phyloP scores from a whole-genome alignment of 2,329 filamentous ascomycete genomes.

The Fusarium irregulare region DNA sequence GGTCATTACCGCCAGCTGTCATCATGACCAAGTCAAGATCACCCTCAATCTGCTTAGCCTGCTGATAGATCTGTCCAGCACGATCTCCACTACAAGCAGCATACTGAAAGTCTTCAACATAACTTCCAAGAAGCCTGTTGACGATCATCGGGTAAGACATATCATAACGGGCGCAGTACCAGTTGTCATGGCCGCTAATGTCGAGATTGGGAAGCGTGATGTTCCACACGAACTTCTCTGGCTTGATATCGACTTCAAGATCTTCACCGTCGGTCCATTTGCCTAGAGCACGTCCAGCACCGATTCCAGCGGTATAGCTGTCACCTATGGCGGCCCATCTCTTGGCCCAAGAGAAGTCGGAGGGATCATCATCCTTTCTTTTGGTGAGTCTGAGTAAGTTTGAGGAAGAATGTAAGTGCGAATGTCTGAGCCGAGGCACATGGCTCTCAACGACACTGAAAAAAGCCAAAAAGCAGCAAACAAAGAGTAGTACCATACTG shows the following conservation, averaged over 20 bases:
- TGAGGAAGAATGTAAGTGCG: no score
- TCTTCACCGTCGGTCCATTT: neutral
- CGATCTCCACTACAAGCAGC: conserved; percentile 11
- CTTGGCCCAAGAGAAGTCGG: neutral
- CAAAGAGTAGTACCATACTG: no score
- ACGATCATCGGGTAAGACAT: conserved; percentile 14
- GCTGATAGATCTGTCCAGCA: neutral
- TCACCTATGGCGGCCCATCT: neutral
- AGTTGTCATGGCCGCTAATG: neutral
- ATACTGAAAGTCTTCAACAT: neutral
- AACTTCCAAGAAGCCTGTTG: neutral
- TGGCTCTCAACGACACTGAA: no score
- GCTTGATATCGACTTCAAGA: no score
- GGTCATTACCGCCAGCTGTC: conserved; percentile 1
- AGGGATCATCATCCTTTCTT: neutral
- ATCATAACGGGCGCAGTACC: conserved; percentile 4
- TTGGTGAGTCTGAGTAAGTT: no score
- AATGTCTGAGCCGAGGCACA: no score
- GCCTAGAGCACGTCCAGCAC: accelerated
- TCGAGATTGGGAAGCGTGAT: accelerated
- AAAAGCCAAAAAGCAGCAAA: no score
- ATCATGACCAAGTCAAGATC: conserved; percentile 11
- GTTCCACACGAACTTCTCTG: neutral
- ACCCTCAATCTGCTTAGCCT: neutral
- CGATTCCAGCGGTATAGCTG: neutral